Evolutionary conservation across 164 flowering plant species (phyloP).

Genomic region (Dillenia suffruticosa): DNA sequence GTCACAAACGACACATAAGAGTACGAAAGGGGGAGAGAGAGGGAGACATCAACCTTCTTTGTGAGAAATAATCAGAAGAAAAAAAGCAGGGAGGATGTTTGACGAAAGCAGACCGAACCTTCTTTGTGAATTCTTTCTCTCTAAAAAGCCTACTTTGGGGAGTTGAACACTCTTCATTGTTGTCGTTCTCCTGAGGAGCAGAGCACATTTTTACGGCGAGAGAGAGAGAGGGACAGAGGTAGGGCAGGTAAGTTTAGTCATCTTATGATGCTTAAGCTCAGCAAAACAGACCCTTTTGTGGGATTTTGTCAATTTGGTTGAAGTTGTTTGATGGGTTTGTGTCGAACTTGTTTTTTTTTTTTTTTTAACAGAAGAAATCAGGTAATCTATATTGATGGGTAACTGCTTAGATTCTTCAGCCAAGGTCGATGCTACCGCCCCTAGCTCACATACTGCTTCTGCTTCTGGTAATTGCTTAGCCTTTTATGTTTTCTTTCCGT

Average conservation of each 20-base stretch:
- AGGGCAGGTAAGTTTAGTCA: neutral
- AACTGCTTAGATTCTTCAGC: constrained; percentile 10
- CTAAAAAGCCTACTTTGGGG: too few relatives aligned
- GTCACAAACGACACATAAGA: too few relatives aligned
- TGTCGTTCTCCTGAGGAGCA: too few relatives aligned
- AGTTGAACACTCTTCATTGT: too few relatives aligned
- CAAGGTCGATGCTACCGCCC: neutral
- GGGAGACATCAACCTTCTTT: too few relatives aligned
- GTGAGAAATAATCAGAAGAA: too few relatives aligned
- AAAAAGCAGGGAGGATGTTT: too few relatives aligned
- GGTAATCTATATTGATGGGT: constrained; percentile 1
- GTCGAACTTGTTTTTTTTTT: neutral
- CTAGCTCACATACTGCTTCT: neutral
- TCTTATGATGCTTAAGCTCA: too few relatives aligned
- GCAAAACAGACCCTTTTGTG: neutral
- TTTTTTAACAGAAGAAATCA: neutral
- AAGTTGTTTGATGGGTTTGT: neutral
- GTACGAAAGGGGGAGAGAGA: too few relatives aligned
- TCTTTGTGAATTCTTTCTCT: too few relatives aligned
- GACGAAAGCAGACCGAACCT: too few relatives aligned
- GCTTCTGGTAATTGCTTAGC: neutral
- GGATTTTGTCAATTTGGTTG: neutral
- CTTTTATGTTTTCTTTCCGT: neutral
- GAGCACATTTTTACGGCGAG: too few relatives aligned
- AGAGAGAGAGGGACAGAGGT: neutral